Percentiles rank a stretch among this genome's conserved stretches.
Evolutionary conservation across 768 basidiomycete species (phyloP).

Genomic region (Tulasnella calospora): DNA sequence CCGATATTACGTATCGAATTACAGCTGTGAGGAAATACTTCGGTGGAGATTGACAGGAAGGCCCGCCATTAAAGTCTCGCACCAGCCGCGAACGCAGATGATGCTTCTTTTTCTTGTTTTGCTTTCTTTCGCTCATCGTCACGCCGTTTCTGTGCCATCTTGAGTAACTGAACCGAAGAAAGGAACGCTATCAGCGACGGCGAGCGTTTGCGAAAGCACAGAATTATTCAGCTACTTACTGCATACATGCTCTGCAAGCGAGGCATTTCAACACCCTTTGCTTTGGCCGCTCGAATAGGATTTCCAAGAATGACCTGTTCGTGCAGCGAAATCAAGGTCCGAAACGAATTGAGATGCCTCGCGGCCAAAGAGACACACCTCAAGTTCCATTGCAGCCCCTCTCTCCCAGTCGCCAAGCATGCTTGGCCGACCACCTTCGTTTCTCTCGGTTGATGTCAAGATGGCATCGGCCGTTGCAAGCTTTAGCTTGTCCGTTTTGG

Average conservation of each 20-base stretch:
- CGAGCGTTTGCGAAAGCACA: background rate
- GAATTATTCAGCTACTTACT: constrained; percentile 1
- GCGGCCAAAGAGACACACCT: too few relatives aligned
- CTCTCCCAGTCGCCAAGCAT: constrained; percentile 35
- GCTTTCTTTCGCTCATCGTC: constrained; percentile 21
- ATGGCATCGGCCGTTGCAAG: constrained; percentile 33
- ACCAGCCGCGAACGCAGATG: background rate
- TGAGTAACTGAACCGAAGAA: constrained; percentile 28
- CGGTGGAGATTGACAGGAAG: background rate
- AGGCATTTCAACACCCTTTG: constrained; percentile 34
- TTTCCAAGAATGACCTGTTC: constrained; percentile 33
- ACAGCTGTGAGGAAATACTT: background rate
- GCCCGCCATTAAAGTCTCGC: background rate
- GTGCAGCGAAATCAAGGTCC: background rate
- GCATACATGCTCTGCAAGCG: constrained; percentile 35
- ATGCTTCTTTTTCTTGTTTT: background rate
- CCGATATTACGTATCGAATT: background rate
- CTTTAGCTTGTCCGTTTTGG: constrained; percentile 19
- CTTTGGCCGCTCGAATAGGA: constrained; percentile 33
- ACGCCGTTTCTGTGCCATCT: constrained; percentile 30
- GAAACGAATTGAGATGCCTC: background rate
- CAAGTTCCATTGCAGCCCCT: constrained; percentile 33
- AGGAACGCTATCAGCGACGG: background rate
- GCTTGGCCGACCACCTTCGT: constrained; percentile 32
- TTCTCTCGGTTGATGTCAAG: constrained; percentile 32